Evolutionary conservation across 2,329 filamentous ascomycete genomes (phyloP).

Genomic region (Zasmidium cellare): DNA sequence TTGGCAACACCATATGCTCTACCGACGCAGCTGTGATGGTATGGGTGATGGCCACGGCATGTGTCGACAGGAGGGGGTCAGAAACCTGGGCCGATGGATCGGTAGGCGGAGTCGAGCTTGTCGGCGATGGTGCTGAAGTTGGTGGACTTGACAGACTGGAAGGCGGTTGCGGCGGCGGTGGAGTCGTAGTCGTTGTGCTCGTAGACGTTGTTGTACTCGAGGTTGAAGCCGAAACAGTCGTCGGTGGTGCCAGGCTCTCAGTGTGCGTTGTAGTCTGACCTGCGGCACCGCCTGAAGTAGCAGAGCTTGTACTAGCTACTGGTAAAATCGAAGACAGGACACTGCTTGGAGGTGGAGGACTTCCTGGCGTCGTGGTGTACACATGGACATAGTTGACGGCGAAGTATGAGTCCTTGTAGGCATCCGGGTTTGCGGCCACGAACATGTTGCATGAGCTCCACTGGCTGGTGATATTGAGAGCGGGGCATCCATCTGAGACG

Average conservation of each 20-base stretch:
- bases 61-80: no score
- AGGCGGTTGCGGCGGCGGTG: background rate
- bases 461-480: slow-evolving; percentile 27
- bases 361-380: slow-evolving; percentile 24
- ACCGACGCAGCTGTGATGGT: no score
- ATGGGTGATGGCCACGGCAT: no score
- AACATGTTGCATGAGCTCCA: slow-evolving; percentile 35
- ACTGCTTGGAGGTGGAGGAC: slow-evolving; percentile 1
- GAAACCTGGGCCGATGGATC: no score
- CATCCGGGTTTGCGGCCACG: slow-evolving; percentile 34
- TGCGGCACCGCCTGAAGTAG: background rate
- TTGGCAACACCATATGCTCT: no score
- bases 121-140: no score
- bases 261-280: slow-evolving; percentile 1
- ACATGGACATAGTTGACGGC: slow-evolving; percentile 40
- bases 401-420: slow-evolving; percentile 41
- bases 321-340: slow-evolving; percentile 1
- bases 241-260: slow-evolving; percentile 1
- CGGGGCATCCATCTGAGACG: slow-evolving; percentile 24
- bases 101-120: no score
- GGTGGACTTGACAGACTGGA: background rate
- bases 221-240: background rate
- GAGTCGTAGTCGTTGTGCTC: background rate
- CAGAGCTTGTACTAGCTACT: slow-evolving; percentile 4
- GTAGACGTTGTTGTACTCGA: background rate